Conservation (phyloP, 1,284 basidiomycete species). For the Irpex rosettiformis region DNA sequence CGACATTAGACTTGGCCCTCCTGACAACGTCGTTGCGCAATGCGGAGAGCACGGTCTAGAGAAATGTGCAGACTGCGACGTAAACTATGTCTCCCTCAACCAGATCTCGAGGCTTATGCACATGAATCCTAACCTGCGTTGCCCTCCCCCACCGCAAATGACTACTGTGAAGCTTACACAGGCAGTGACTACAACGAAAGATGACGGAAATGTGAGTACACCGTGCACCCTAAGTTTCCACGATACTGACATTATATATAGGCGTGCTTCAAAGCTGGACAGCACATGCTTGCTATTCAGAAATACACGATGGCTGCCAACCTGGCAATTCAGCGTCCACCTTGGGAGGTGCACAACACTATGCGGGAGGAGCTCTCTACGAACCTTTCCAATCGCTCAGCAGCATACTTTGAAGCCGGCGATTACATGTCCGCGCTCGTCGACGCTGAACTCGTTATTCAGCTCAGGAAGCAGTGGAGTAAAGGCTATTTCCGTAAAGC, state of each 20-base stretch:
- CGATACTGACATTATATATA: slow-evolving; percentile 27
- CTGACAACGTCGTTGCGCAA: slow-evolving; percentile 48
- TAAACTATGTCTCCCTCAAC: slow-evolving; percentile 73
- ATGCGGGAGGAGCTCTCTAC: slow-evolving; percentile 89
- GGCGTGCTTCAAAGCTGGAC: slow-evolving; percentile 74
- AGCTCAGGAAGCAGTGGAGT: slow-evolving; percentile 84
- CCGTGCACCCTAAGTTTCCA: slow-evolving; percentile 7
- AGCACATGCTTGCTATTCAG: slow-evolving; percentile 74
- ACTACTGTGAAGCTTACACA: slow-evolving; percentile 72
- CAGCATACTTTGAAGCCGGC: slow-evolving; percentile 75
- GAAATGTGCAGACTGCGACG: slow-evolving; percentile 66
- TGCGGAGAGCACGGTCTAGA: slow-evolving; percentile 65
- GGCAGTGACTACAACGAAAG: slow-evolving; percentile 76
- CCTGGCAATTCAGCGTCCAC: slow-evolving; percentile 80
- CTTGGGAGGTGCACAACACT: slow-evolving; percentile 84
- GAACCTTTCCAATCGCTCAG: slow-evolving; percentile 88
- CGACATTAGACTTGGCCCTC: slow-evolving; percentile 49
- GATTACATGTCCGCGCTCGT: slow-evolving; percentile 83
- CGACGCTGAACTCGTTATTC: slow-evolving; percentile 89
- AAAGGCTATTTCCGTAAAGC: slow-evolving; percentile 96
- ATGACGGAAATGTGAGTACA: slow-evolving; percentile 80
- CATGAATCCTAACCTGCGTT: slow-evolving; percentile 67
- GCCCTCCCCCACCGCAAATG: slow-evolving; percentile 81
- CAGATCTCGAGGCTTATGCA: slow-evolving; percentile 69
- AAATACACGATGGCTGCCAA: slow-evolving; percentile 84